These are phyloP conservation scores for Ganoderma meredithae DNA, from an alignment of 1,284 basidiomycete species.

Conservation along the genomic window DNA sequence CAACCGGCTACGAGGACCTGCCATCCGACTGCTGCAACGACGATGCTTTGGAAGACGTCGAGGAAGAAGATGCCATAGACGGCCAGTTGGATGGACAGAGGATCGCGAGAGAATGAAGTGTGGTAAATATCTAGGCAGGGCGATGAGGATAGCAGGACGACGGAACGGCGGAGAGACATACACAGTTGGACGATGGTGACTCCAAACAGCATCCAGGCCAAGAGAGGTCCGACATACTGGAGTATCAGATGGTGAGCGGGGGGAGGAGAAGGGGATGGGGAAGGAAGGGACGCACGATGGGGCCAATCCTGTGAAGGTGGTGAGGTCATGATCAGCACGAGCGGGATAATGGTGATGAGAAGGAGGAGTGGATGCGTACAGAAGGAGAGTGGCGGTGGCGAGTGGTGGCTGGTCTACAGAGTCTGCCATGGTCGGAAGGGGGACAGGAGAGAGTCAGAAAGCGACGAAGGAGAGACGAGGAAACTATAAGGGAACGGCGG, in stretches of 20 bases:
- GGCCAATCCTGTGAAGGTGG: neutral
- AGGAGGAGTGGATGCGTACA: neutral
- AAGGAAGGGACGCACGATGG: neutral
- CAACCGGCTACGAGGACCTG: slow-evolving; percentile 10
- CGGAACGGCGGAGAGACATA: neutral
- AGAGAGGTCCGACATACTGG: neutral
- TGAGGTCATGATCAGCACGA: neutral
- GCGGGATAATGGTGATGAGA: neutral
- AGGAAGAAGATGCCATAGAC: slow-evolving; percentile 22
- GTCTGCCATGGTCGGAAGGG: neutral
- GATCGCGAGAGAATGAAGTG: slow-evolving; percentile 18
- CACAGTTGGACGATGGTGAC: neutral
- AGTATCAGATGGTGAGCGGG: neutral
- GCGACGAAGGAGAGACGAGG: neutral
- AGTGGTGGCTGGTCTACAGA: neutral
- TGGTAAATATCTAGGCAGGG: slow-evolving; percentile 1
- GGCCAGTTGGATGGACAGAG: slow-evolving; percentile 10
- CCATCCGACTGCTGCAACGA: slow-evolving; percentile 9
- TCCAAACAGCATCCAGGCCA: neutral
- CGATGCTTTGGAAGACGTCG: slow-evolving; percentile 4
- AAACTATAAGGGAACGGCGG: neutral
- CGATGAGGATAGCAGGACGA: neutral
- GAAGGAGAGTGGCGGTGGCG: neutral
- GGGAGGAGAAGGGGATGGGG: neutral
- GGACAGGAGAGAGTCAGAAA: neutral